Evolutionary conservation across 495 filamentous ascomycete genomes (phyloP).

Genomic region (Trichocladium antarcticum): DNA sequence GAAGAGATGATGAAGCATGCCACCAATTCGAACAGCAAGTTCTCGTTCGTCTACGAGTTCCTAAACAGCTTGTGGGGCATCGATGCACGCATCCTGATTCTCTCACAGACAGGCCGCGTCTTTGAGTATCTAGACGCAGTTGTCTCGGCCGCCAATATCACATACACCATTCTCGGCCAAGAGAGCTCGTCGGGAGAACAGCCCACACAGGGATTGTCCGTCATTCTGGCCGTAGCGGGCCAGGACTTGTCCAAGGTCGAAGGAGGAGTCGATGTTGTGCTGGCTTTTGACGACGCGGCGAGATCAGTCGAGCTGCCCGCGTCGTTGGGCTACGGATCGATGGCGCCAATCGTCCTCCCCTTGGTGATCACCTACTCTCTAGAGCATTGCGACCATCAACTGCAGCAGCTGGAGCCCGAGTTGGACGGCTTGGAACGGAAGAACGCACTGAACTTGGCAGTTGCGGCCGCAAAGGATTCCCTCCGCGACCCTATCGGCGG

Average conservation of each 20-base stretch:
- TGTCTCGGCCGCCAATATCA: slow-evolving; percentile 20
- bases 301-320: slow-evolving; percentile 14
- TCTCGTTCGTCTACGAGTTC: slow-evolving; percentile 36
- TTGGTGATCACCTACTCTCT: slow-evolving; percentile 32
- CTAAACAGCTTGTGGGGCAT: slow-evolving; percentile 23
- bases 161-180: slow-evolving; percentile 13
- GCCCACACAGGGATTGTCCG: slow-evolving; percentile 2
- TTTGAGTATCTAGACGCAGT: slow-evolving; percentile 32
- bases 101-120: slow-evolving; percentile 28
- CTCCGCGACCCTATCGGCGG: slow-evolving; percentile 22
- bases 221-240: slow-evolving; percentile 16
- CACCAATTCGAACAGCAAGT: slow-evolving; percentile 35
- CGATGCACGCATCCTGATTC: slow-evolving; percentile 29
- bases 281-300: slow-evolving; percentile 34
- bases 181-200: not conserved
- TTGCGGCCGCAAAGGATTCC: slow-evolving; percentile 21
- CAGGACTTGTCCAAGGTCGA: slow-evolving; percentile 13
- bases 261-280: slow-evolving; percentile 25
- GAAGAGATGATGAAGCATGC: slow-evolving; percentile 29
- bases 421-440: slow-evolving; percentile 29
- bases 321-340: slow-evolving; percentile 5
- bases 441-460: slow-evolving; percentile 30
- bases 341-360: slow-evolving; percentile 22
- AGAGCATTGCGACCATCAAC: slow-evolving; percentile 36
- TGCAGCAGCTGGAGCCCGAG: slow-evolving; percentile 16